These are phyloP conservation scores for Rhodotorula babjevae DNA, from an alignment of 768 basidiomycete genomes.

Conservation along the genomic window DNA sequence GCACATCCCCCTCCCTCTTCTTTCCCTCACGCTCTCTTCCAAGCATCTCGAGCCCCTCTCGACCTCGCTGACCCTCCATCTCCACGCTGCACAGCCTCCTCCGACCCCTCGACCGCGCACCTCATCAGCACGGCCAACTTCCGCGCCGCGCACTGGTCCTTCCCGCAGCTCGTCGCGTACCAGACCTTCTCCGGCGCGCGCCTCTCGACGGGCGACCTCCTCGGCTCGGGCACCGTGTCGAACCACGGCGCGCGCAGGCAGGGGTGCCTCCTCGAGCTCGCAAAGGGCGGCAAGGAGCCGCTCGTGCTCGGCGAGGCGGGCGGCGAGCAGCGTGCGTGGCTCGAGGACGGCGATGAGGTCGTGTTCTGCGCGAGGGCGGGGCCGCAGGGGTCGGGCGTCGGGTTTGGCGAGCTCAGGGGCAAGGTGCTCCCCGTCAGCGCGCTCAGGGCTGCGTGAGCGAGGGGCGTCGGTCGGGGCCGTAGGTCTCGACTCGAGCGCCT, in stretches of 20 bases:
- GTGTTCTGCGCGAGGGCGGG: constrained; percentile 23
- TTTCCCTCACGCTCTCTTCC: not conserved
- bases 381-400: constrained; percentile 19
- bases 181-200: constrained; percentile 36
- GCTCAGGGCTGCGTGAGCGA: not conserved
- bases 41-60: not conserved
- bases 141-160: constrained; percentile 25
- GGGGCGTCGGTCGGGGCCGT: no score
- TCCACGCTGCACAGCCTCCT: not conserved
- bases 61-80: not conserved
- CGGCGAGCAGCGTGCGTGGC: constrained; percentile 14
- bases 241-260: constrained; percentile 9
- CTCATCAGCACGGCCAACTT: constrained; percentile 26
- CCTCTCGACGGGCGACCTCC: constrained; percentile 37
- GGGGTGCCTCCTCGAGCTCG: constrained; percentile 35
- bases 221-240: constrained; percentile 41
- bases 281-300: constrained; percentile 26
- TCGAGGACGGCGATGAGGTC: constrained; percentile 38
- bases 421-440: constrained; percentile 25
- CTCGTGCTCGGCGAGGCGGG: not conserved
- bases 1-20: not conserved
- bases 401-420: constrained; percentile 35
- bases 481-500: no score
- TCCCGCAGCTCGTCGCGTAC: constrained; percentile 38
- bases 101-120: constrained; percentile 4